phyloP scores from a whole-genome alignment of 1,284 basidiomycete species.

The Malassezia slooffiae region DNA sequence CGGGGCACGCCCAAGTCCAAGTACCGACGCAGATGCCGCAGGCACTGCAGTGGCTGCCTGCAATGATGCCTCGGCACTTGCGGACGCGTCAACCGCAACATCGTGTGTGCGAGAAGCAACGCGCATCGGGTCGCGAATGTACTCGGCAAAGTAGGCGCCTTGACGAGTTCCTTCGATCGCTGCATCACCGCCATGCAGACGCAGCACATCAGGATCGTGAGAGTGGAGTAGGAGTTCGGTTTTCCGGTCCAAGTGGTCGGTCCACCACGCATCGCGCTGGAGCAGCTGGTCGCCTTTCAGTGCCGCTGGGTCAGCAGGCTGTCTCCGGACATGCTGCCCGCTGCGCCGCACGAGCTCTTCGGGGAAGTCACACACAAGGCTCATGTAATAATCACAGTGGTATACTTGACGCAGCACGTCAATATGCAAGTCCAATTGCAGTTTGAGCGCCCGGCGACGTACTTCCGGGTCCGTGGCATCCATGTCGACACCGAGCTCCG shows the following conservation, averaged over 20 bases:
- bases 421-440: conserved; percentile 35
- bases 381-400: conserved; percentile 42
- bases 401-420: conserved; percentile 37
- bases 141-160: conserved; percentile 24
- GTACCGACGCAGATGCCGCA: too few species aligned
- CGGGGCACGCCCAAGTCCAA: too few species aligned
- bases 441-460: conserved; percentile 18
- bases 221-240: conserved; percentile 23
- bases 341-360: conserved; percentile 36
- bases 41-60: too few species aligned
- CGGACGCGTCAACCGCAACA: too few species aligned
- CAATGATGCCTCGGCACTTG: too few species aligned
- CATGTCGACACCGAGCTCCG: too few species aligned
- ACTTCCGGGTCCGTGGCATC: not conserved
- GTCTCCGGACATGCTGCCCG: conserved; percentile 24
- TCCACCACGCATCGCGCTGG: conserved; percentile 26
- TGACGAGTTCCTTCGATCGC: not conserved
- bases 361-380: conserved; percentile 32
- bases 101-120: too few species aligned
- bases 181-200: too few species aligned
- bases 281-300: conserved; percentile 14
- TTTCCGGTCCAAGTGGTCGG: conserved; percentile 29
- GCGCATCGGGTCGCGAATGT: conserved; percentile 25
- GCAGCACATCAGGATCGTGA: too few species aligned
- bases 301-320: conserved; percentile 15